A percentile compares a stretch with the other conserved stretches of the same genome.
phyloP scores from a whole-genome alignment of 2,329 filamentous ascomycete species.

The Myriosclerotinia duriaeana region DNA sequence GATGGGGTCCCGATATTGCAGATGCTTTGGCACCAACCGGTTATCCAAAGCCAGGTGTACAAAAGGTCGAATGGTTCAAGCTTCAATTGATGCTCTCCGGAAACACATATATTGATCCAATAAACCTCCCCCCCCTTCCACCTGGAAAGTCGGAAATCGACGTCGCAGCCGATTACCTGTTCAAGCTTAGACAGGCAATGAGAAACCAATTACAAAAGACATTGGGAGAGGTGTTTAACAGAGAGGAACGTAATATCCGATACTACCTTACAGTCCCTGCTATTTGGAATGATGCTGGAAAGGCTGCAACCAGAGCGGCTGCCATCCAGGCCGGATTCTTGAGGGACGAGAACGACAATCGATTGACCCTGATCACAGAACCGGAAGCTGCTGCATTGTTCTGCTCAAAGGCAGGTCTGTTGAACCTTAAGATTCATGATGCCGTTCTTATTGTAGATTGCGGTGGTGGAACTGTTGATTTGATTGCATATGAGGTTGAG shows the following conservation, averaged over 20 bases:
- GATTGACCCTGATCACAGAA: slow-evolving; percentile 90
- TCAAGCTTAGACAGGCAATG: slow-evolving; percentile 97
- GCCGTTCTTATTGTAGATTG: slow-evolving; percentile 98
- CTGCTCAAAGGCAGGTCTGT: slow-evolving; percentile 91
- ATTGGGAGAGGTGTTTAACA: slow-evolving; percentile 93
- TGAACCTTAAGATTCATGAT: slow-evolving; percentile 97
- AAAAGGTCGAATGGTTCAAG: slow-evolving; percentile 99
- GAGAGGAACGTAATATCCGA: slow-evolving; percentile 95
- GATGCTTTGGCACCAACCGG: slow-evolving; percentile 95
- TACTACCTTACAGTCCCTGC: slow-evolving; percentile 99
- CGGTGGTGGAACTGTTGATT: slow-evolving; percentile 95
- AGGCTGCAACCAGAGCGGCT: slow-evolving; percentile 91
- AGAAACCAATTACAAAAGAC: slow-evolving; percentile 93
- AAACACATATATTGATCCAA: slow-evolving; percentile 98
- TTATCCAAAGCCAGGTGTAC: slow-evolving; percentile 95
- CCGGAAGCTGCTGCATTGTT: slow-evolving; percentile 97
- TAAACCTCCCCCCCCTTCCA: slow-evolving; percentile 95
- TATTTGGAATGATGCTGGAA: slow-evolving; percentile 98
- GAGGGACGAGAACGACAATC: slow-evolving; percentile 95
- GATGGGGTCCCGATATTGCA: slow-evolving; percentile 97
- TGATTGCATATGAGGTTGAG: slow-evolving; percentile 98
- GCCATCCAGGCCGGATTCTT: slow-evolving; percentile 97
- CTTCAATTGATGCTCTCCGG: slow-evolving; percentile 97
- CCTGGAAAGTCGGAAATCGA: slow-evolving; percentile 99
- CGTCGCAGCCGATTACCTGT: slow-evolving; percentile 98